Base-by-base conservation (phyloP, 2,329 filamentous ascomycete species). In the Fusarium sp. region DNA sequence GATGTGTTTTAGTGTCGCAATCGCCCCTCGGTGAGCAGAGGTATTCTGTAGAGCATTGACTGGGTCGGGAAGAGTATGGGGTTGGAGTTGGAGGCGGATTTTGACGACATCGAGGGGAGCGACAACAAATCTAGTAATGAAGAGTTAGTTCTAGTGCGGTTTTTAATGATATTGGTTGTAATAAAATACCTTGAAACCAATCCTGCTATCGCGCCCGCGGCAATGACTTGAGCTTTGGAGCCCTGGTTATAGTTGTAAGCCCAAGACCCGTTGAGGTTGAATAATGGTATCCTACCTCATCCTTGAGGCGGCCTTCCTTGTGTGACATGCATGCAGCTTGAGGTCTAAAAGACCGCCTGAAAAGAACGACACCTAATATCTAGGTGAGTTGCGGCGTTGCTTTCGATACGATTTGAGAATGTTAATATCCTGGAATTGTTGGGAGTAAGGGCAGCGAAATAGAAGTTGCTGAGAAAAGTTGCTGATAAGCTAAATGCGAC, bases 31-130 rank as follows among this genome's bases (percentile, higher is more conserved):
- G 81, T 95, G 92, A 45, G 82, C 82, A 53, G 77, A 79, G 14
- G 83, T 77, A 62, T 81, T 68, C 67, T 81, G 81, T 67, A 87
- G 83, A 43, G 90, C 83, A 45, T 88, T 85, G 11, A 89, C 79
- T 3, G 93, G 91, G 75, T 95, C 91, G 72, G 90, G 91, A 62
- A 92, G 87, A 48, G 93, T 94, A 81, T 96, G 92, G 44, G 92
- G 88, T 79, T 98, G 96, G 19, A 99, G 89, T 78, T 99, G 96
- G 45, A 98, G 90, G 46, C 96, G 92, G 81, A 99, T 99, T 84
- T 99, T 98, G 81, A 98, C 89, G 67, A 99, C 96, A 79, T 99
- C 96, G 71, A 99, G 91, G 53, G 96, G 96, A 19, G 96, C 93
- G 77, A 98, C 91, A 76, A 96, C 88, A 83, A 99, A 98, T 77